phyloP scores from a whole-genome alignment of 2,329 filamentous ascomycete species.

The Cytospora piceae region DNA sequence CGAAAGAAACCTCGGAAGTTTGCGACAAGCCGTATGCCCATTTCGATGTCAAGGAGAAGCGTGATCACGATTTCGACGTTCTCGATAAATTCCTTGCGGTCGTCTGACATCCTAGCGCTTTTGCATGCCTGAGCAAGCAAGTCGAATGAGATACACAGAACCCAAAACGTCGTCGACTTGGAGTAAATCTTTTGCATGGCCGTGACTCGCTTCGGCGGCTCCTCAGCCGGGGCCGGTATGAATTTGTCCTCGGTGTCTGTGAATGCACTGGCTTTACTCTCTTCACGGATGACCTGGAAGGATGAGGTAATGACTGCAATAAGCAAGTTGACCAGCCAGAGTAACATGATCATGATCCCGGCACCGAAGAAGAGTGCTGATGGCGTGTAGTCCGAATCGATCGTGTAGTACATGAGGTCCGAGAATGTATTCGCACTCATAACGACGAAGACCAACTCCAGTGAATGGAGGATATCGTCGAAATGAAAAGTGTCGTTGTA shows the following conservation, averaged over 20 bases:
- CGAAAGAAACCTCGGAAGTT: slow-evolving; percentile 83
- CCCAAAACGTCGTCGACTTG: slow-evolving; percentile 77
- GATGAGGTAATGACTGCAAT: slow-evolving; percentile 98
- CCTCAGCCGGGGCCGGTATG: slow-evolving; percentile 44
- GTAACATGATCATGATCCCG: slow-evolving; percentile 85
- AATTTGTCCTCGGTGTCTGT: slow-evolving; percentile 68
- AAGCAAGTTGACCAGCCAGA: slow-evolving; percentile 93
- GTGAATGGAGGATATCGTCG: slow-evolving; percentile 88
- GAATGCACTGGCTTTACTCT: slow-evolving; percentile 93
- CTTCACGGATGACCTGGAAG: slow-evolving; percentile 96
- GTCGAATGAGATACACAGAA: slow-evolving; percentile 77
- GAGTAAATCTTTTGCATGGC: slow-evolving; percentile 72
- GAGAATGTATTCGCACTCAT: slow-evolving; percentile 99
- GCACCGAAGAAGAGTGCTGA: slow-evolving; percentile 77
- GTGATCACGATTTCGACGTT: slow-evolving; percentile 77
- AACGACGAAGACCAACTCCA: slow-evolving; percentile 95
- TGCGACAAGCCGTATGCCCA: slow-evolving; percentile 73
- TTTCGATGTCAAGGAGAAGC: slow-evolving; percentile 77
- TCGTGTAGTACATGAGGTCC: slow-evolving; percentile 91
- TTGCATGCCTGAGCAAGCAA: slow-evolving; percentile 79
- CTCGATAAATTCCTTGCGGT: slow-evolving; percentile 67
- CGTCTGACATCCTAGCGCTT: slow-evolving; percentile 73
- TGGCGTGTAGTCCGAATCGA: slow-evolving; percentile 86
- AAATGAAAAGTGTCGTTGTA: slow-evolving; percentile 88
- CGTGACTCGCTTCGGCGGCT: slow-evolving; percentile 47